phyloP scores from a whole-genome alignment of 768 basidiomycete genomes.

The Naganishia antarctica region DNA sequence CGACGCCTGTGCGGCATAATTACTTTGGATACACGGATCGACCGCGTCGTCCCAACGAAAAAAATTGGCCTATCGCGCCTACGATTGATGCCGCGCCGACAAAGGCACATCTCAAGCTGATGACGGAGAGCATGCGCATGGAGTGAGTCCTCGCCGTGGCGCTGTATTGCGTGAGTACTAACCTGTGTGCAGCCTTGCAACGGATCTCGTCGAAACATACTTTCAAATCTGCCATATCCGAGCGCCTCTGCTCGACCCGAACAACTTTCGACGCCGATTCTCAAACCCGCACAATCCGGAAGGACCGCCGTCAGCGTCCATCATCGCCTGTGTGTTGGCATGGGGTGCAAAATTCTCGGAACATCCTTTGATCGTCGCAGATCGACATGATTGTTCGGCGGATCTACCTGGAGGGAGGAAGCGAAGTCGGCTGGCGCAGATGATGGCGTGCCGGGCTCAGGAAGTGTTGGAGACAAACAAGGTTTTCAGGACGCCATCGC shows the following conservation, averaged over 20 bases:
- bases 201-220: slow-evolving; percentile 89
- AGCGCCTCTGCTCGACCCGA: slow-evolving; percentile 77
- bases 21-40: slow-evolving; percentile 42
- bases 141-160: slow-evolving; percentile 62
- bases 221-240: slow-evolving; percentile 79
- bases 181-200: slow-evolving; percentile 63
- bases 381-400: slow-evolving; percentile 57
- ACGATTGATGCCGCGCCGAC: slow-evolving; percentile 49
- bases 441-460: slow-evolving; percentile 71
- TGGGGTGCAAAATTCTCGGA: slow-evolving; percentile 94
- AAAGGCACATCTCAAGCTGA: slow-evolving; percentile 65
- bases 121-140: slow-evolving; percentile 67
- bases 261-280: slow-evolving; percentile 70
- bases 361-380: slow-evolving; percentile 73
- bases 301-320: slow-evolving; percentile 47
- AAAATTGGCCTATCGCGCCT: slow-evolving; percentile 30
- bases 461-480: slow-evolving; percentile 82
- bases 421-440: slow-evolving; percentile 73
- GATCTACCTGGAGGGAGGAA: slow-evolving; percentile 50
- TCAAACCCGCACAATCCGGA: slow-evolving; percentile 38
- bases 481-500: slow-evolving; percentile 71
- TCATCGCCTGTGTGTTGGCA: slow-evolving; percentile 79
- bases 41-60: slow-evolving; percentile 28
- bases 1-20: slow-evolving; percentile 33
- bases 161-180: slow-evolving; percentile 27